Percentiles rank a stretch among this genome's conserved stretches.
These are phyloP conservation scores for Kappamyces sp. DNA, from an alignment of 192 early-diverging fungal genomes.

Conservation along the genomic window DNA sequence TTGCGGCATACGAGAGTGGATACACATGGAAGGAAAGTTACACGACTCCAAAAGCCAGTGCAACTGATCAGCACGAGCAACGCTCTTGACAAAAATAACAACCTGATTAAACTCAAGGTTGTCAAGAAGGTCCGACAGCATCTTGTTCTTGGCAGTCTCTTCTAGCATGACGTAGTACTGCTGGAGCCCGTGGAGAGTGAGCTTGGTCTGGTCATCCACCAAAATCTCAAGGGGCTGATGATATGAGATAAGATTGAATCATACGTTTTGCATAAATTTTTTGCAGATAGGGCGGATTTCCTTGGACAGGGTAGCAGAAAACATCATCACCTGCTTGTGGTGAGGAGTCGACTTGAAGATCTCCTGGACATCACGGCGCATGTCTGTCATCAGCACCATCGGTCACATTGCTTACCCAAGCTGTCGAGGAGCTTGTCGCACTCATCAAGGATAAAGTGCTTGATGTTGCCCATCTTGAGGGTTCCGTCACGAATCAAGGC, in stretches of 20 bases:
- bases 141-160: constrained; percentile 87
- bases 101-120: constrained; percentile 98
- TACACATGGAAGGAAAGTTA: constrained; percentile 91
- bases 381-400: constrained; percentile 56
- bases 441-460: constrained; percentile 98
- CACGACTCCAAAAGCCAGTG: constrained; percentile 81
- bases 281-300: constrained; percentile 91
- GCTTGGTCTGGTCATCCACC: constrained; percentile 96
- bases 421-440: constrained; percentile 96
- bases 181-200: constrained; percentile 94
- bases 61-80: constrained; percentile 77
- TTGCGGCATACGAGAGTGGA: constrained; percentile 87
- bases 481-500: constrained; percentile 79
- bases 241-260: constrained; percentile 18
- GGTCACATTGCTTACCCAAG: constrained; percentile 61
- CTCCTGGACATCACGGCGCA: constrained; percentile 95
- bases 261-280: constrained; percentile 93
- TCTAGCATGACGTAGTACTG: constrained; percentile 86
- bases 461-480: constrained; percentile 77
- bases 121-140: constrained; percentile 88
- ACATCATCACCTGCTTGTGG: constrained; percentile 99
- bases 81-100: constrained; percentile 92
- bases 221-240: constrained; percentile 87
- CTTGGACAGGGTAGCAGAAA: constrained; percentile 89
- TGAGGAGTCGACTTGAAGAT: constrained; percentile 92